Conservation (phyloP, 2,329 filamentous ascomycete species). For the Trichoderma sp. region DNA sequence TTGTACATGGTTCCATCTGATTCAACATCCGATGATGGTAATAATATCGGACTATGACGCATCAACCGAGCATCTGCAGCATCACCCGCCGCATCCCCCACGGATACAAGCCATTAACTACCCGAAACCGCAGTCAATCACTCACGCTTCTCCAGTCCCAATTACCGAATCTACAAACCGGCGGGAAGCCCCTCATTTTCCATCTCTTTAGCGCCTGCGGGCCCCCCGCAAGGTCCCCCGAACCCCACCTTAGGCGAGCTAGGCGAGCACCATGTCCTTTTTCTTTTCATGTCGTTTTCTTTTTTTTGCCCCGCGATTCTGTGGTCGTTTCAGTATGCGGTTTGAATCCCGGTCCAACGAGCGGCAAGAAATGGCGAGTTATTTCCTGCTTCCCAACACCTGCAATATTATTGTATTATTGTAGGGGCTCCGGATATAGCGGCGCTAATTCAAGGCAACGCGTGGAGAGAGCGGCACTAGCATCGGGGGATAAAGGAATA, state of each 20-base stretch:
- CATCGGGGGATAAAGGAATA: conserved; percentile 14
- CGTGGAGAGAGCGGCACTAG: background rate
- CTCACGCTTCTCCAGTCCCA: background rate
- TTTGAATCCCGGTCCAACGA: background rate
- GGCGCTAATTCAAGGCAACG: background rate
- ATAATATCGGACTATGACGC: too few relatives aligned
- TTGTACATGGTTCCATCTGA: background rate
- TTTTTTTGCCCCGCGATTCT: conserved; percentile 17
- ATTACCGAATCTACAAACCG: conserved; percentile 23
- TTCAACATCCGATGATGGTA: too few relatives aligned
- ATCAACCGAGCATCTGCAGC: background rate
- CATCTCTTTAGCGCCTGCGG: background rate
- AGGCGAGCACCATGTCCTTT: background rate
- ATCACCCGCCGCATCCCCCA: background rate
- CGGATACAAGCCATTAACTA: conserved; percentile 12
- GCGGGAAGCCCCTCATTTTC: conserved; percentile 19
- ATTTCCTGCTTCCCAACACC: background rate
- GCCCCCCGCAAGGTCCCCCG: background rate
- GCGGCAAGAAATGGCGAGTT: background rate
- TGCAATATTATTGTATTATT: too few relatives aligned
- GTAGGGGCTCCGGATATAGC: background rate
- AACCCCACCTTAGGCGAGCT: background rate
- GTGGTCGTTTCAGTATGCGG: background rate
- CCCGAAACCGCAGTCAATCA: background rate
- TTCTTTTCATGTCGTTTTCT: background rate